phyloP scores from a whole-genome alignment of 257 asterid genomes.

The Solanum habrochaites region DNA sequence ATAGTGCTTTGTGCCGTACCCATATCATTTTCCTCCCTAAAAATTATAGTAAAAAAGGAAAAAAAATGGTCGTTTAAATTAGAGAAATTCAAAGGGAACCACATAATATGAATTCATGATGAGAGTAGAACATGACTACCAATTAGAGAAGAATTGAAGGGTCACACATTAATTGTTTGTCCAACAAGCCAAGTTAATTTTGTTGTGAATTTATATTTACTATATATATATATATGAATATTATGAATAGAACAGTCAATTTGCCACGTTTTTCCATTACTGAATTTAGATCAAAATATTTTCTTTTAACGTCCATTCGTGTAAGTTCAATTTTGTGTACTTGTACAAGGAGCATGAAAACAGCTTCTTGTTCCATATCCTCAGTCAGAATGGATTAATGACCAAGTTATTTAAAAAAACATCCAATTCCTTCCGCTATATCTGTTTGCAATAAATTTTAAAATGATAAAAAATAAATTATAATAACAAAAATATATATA shows the following conservation, averaged over 20 bases:
- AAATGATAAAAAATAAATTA: no score
- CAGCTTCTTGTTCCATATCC: neutral
- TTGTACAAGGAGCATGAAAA: neutral
- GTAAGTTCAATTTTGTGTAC: neutral
- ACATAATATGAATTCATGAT: neutral
- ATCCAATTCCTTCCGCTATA: neutral
- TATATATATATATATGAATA: no score
- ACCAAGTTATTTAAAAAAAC: neutral
- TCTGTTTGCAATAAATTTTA: no score
- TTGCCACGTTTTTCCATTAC: neutral
- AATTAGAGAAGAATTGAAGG: neutral
- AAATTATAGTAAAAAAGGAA: neutral
- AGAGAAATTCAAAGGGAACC: neutral
- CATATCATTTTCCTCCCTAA: no score
- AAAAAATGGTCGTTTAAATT: neutral
- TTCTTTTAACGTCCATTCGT: neutral
- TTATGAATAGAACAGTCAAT: neutral
- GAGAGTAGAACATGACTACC: neutral
- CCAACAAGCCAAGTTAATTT: neutral
- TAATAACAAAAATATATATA: no score
- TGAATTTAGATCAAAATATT: neutral
- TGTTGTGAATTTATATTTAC: no score
- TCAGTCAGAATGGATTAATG: neutral
- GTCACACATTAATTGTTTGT: neutral
- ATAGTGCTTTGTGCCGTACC: rapidly evolving